Conservation (phyloP, 129 eudicot species). For the Helichrysum umbraculigerum region DNA sequence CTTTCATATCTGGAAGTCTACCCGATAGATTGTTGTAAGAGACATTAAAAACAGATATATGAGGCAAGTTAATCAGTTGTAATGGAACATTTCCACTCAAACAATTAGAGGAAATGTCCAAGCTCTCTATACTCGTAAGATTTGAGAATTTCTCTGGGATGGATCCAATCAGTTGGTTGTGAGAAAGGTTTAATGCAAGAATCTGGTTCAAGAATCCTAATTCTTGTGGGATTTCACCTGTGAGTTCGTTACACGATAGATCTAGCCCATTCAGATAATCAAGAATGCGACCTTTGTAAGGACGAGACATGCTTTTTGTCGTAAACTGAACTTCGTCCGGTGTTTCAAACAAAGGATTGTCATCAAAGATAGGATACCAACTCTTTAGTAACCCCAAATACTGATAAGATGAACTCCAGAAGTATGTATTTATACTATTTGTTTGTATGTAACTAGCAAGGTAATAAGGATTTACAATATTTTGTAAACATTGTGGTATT, state of each 20-base stretch:
- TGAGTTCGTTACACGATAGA: slow-evolving; percentile 29
- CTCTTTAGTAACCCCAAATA: not conserved
- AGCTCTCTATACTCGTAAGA: slow-evolving; percentile 20
- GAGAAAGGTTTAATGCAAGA: slow-evolving; percentile 29
- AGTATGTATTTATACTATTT: not conserved
- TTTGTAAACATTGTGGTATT: slow-evolving; percentile 32
- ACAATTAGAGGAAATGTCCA: slow-evolving; percentile 27
- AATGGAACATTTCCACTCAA: slow-evolving; percentile 26
- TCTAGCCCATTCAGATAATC: slow-evolving; percentile 31
- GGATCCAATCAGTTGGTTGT: slow-evolving; percentile 22
- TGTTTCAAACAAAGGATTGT: not conserved
- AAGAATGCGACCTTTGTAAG: slow-evolving; percentile 31
- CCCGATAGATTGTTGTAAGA: slow-evolving; percentile 30
- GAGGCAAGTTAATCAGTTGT: slow-evolving; percentile 2
- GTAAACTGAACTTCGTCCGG: slow-evolving; percentile 16
- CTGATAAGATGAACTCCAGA: not conserved
- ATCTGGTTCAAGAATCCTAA: slow-evolving; percentile 22
- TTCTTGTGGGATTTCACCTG: slow-evolving; percentile 27
- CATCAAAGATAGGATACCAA: not conserved
- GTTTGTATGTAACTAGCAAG: not conserved
- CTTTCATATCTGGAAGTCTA: slow-evolving; percentile 21
- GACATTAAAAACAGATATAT: slow-evolving; percentile 19
- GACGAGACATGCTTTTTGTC: slow-evolving; percentile 17
- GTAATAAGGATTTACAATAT: not conserved
- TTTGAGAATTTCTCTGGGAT: slow-evolving; percentile 23